Evolutionary conservation across 768 basidiomycete species (phyloP), one percentile per base, ranked within the genome.

Genomic region (Collybia sordida): DNA sequence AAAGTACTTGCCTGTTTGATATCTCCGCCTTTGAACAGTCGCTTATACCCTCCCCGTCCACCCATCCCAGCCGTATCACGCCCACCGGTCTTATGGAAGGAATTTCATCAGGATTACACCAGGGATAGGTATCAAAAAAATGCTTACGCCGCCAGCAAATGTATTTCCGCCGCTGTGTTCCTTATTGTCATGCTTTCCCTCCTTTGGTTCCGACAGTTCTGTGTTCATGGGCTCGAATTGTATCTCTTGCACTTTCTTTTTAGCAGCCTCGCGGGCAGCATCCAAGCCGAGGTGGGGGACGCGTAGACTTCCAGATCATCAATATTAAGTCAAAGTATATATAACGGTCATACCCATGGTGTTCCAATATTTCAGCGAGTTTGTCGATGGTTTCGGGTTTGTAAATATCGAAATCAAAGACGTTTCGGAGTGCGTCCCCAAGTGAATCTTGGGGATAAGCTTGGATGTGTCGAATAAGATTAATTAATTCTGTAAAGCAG

Each of bases 371-470:
- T 22, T 79, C 74, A 0, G 72, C 73, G 17, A 87, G 68, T 57
- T 79, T 80, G 42, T 85, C 80, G 35, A 83, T 81, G 5, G 80
- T 83, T 55, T 85, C 84, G 1, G 78, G 79, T 54, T 79, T 81
- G 62, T 83, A 83, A 5, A 87, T 73, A 58, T 87, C 85, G 49
- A 85, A 87, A 59, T 87, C 85, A 55, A 87, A 87, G 8, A 86
- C 71, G 57, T 86, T 87, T 14, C 85, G 72, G 14, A 87, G 64
- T 6, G 79, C 77, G 36, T 74, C 72, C n/a, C 79, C 83, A 9
- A 86, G 66, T 0, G 79, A 63, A 60, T 86, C 85, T 18, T 68
- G 61, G 0, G 83, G 82, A 52, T 81, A 86, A 2, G 80, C 74
- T 53, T 73, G 79, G 70, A 87, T 74, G 58, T 87, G 85, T 37